Percentiles rank a stretch among this genome's conserved stretches.
These are phyloP conservation scores for Spergularia bocconei DNA, from an alignment of 148 eudicot species.

Conservation along the genomic window DNA sequence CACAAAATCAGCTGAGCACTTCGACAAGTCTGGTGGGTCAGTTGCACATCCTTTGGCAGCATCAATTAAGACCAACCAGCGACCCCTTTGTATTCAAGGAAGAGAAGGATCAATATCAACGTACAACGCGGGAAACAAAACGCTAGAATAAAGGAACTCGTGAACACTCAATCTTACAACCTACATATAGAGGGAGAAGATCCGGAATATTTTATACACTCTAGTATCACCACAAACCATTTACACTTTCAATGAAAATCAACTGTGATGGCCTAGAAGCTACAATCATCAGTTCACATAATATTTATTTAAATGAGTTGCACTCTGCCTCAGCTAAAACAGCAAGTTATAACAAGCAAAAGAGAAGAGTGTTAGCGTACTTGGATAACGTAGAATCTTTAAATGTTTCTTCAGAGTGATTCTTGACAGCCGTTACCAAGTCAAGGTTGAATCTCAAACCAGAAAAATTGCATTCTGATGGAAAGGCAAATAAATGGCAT, in stretches of 20 bases:
- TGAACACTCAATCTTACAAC: background rate
- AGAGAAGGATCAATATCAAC: slow-evolving; percentile 6
- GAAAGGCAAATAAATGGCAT: slow-evolving; percentile 90
- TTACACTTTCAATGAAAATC: background rate
- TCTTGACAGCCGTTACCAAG: slow-evolving; percentile 61
- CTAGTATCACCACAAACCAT: background rate
- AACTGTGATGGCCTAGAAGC: too few species aligned
- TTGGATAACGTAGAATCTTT: slow-evolving; percentile 46
- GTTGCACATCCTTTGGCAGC: slow-evolving; percentile 99
- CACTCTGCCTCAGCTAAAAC: background rate
- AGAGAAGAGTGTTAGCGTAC: slow-evolving; percentile 35
- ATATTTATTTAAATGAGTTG: background rate
- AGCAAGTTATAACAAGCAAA: background rate
- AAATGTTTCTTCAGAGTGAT: slow-evolving; percentile 46
- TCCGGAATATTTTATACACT: background rate
- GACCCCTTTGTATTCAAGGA: slow-evolving; percentile 42
- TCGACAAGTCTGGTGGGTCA: slow-evolving; percentile 80
- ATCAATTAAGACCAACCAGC: slow-evolving; percentile 90
- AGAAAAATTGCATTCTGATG: slow-evolving; percentile 97
- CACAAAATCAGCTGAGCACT: slow-evolving; percentile 81
- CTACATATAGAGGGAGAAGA: background rate
- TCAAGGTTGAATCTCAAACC: slow-evolving; percentile 76
- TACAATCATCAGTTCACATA: background rate
- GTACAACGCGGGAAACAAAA: background rate
- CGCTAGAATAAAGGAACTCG: background rate